phyloP scores from a whole-genome alignment of 257 asterid genomes.

The Solanum microdontum region DNA sequence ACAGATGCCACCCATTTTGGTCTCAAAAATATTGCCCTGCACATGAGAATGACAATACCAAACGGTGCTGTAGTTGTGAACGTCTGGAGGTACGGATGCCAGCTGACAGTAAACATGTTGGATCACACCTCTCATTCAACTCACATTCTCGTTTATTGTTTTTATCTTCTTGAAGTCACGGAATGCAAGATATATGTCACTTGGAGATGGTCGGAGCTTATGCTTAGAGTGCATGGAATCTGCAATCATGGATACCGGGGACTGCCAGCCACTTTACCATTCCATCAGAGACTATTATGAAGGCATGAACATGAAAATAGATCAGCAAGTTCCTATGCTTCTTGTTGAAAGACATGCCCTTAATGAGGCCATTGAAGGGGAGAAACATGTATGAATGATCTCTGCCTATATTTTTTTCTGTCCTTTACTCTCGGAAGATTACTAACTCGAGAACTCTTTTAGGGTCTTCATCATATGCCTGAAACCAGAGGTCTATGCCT shows the following conservation, averaged over 20 bases:
- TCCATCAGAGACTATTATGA: slow-evolving; percentile 87
- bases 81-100: slow-evolving; percentile 60
- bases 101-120: neutral
- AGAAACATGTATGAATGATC: slow-evolving; percentile 50
- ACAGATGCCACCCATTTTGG: slow-evolving; percentile 94
- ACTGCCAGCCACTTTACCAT: slow-evolving; percentile 89
- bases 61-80: slow-evolving; percentile 97
- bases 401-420: neutral
- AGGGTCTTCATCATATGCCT: slow-evolving; percentile 98
- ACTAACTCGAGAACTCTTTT: neutral
- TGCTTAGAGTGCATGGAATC: slow-evolving; percentile 98
- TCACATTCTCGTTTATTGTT: neutral
- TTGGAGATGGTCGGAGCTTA: slow-evolving; percentile 86
- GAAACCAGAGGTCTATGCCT: slow-evolving; percentile 96
- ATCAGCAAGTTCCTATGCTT: slow-evolving; percentile 92
- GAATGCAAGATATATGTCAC: slow-evolving; percentile 53
- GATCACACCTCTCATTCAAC: neutral
- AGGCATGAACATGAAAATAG: slow-evolving; percentile 94
- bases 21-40: slow-evolving; percentile 93
- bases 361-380: slow-evolving; percentile 97
- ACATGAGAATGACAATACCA: slow-evolving; percentile 87
- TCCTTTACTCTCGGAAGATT: neutral
- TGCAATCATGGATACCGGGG: slow-evolving; percentile 94
- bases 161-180: slow-evolving; percentile 34
- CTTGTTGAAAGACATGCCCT: slow-evolving; percentile 95